Base-by-base conservation (phyloP, 2,329 filamentous ascomycete species). In the Ophiostoma ips region DNA sequence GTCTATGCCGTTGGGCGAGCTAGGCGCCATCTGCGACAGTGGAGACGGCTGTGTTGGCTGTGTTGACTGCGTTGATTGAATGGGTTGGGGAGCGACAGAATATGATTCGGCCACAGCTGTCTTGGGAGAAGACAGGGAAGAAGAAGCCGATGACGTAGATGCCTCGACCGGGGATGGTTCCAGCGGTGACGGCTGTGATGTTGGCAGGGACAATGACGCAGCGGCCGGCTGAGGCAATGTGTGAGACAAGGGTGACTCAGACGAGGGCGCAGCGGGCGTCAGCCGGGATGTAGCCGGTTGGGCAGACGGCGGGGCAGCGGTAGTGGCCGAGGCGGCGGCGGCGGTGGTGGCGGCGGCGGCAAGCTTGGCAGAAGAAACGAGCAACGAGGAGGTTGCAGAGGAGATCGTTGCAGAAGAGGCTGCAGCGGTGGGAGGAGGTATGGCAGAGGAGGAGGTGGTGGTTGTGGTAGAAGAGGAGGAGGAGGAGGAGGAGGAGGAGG, bases 391-490 rank as follows among this genome's bases (percentile, higher is more conserved):
- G 56, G 60, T 63, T 49, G 47, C 40, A 31, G 40, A 43, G 16
- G 43, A 34, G 11, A 3, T 19, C 5, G 33, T 3, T 11, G 33
- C 33, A 34, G 33, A 46, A 45, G 30, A 24, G 33, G 19, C 48
- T 49, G 52, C 52, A 46, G 50, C 33, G 37, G 34, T 53, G 65
- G 66, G 41, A 51, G 46, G 48, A 48, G 34, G 49, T 16, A 34
- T 47, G 43, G 52, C 45, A 52, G 46, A 49, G 8, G 46, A 49
- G 48, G 37, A 50, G 30, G 50, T 16, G 34, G 46, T 24, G 34
- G 38, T 50, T n/a, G 58, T 51, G 38, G 55, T 47, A 45, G 56
- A 50, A 40, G 60, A 61, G 53, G 61, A 58, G 59, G 64, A 66
- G 53, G n/a, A n/a, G n/a, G 61, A 61, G 58, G n/a, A n/a, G n/a